phyloP scores from a whole-genome alignment of 495 filamentous ascomycete genomes.

The Tuber indicum region DNA sequence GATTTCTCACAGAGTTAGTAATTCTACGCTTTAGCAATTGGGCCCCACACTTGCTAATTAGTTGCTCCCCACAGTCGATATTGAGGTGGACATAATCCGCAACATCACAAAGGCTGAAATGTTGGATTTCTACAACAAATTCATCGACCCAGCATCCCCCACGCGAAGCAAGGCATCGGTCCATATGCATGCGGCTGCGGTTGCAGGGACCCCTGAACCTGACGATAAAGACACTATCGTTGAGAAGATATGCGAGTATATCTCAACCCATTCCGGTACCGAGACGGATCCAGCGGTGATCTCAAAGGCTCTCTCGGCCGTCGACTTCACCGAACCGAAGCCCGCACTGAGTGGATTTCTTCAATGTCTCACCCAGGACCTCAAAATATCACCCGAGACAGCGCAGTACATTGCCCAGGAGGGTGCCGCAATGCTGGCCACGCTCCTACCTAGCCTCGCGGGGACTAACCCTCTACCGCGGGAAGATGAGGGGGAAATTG shows the following conservation, averaged over 20 bases:
- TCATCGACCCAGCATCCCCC: constrained; percentile 66
- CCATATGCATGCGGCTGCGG: constrained; percentile 61
- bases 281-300: constrained; percentile 47
- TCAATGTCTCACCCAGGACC: constrained; percentile 50
- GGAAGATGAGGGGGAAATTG: constrained; percentile 4
- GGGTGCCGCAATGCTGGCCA: constrained; percentile 16
- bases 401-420: constrained; percentile 24
- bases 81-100: constrained; percentile 68
- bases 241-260: constrained; percentile 43
- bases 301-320: constrained; percentile 45
- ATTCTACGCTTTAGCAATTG: background rate
- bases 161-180: constrained; percentile 72
- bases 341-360: constrained; percentile 43
- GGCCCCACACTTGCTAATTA: constrained; percentile 29
- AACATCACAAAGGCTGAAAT: constrained; percentile 70
- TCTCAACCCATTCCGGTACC: constrained; percentile 50
- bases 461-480: background rate
- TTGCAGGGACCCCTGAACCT: constrained; percentile 51
- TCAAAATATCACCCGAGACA: constrained; percentile 27
- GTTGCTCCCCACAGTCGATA: constrained; percentile 51
- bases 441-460: constrained; percentile 18
- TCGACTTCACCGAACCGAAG: constrained; percentile 49
- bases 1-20: constrained; percentile 75
- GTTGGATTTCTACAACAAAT: constrained; percentile 68
- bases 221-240: constrained; percentile 49